Evolutionary conservation across 2,329 filamentous ascomycete genomes (phyloP), one percentile per base, ranked within the genome.

Genomic region (Colletotrichum caudatum): DNA sequence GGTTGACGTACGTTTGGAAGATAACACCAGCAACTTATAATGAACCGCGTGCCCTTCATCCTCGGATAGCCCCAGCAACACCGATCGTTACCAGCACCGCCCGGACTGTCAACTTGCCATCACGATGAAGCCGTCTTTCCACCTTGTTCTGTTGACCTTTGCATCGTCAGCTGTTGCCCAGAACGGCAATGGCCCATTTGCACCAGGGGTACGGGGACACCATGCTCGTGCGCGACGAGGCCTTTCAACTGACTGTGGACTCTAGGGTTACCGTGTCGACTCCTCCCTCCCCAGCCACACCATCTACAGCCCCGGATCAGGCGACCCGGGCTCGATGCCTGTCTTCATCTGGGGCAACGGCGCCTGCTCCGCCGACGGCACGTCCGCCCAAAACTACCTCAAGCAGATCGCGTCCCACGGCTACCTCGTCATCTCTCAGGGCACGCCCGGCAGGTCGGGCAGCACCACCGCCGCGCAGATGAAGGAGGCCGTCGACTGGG

Each of bases 331-430:
- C 50, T 8, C 33, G 50, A 29, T 79, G 23, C 77, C 77, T 33
- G 74, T 78, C 41, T 58, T 79, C n/a, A 71, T 79, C 35, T 79
- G 77, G 77, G 78, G 77, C 57, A 78, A 79, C 71, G 76, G 77
- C 59, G 78, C 65, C 33, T 79, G 77, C 75, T 68, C 68, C 37
- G 74, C 73, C 65, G 70, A 78, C 69, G 74, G 73, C 41, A 59
- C 69, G 2, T 58, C 44, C 48, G 69, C 74, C 50, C 59, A 39
- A 2, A 46, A 56, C 62, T 75, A 78, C 54, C 73, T 77, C n/a
- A 69, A 73, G 26, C 72, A 78, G 61, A 60, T 78, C 44, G 77
- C 77, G 11, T 76, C 76, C 26, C 71, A 76, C 62, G 78, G 78
- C 46, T 69, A 76, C 54, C 69, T 78, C 23, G 76, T 77, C 65